Conservation (phyloP, 1,284 basidiomycete species). For the Cryptococcus sp. region DNA sequence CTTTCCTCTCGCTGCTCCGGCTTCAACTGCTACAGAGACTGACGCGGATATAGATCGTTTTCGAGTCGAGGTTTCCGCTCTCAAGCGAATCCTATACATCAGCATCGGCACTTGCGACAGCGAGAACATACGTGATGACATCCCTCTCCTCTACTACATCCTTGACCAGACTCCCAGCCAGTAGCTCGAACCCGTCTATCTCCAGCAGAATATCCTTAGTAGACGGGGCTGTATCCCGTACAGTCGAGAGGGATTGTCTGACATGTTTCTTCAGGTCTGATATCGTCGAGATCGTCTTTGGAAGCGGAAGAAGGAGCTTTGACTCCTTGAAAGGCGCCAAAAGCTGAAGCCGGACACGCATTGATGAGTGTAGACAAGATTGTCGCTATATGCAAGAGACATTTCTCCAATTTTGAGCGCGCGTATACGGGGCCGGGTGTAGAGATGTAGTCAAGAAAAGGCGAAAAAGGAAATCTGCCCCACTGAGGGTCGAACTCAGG, state of each 20-base stretch:
- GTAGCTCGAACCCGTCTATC: conserved; percentile 47
- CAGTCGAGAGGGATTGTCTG: conserved; percentile 17
- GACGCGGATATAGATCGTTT: no score
- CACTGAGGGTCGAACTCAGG: not conserved
- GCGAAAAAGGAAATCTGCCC: no score
- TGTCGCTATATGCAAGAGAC: no score
- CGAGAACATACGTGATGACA: conserved; percentile 43
- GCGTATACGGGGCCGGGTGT: no score
- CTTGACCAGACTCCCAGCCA: conserved; percentile 30
- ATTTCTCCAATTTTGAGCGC: no score
- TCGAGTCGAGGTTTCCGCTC: no score
- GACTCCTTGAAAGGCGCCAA: conserved; percentile 27
- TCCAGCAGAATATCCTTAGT: conserved; percentile 32
- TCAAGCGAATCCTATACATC: no score
- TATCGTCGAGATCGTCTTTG: conserved; percentile 17
- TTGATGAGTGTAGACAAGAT: conserved; percentile 3
- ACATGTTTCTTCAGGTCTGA: conserved; percentile 25
- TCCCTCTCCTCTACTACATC: conserved; percentile 35
- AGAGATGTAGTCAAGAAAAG: no score
- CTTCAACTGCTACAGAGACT: no score
- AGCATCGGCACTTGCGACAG: no score
- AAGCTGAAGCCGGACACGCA: conserved; percentile 35
- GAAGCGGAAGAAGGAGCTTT: conserved; percentile 32
- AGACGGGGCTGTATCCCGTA: conserved; percentile 9
- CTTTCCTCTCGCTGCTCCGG: no score